Evolutionary conservation across 768 basidiomycete genomes (phyloP).

Genomic region (Roridomyces roridus): DNA sequence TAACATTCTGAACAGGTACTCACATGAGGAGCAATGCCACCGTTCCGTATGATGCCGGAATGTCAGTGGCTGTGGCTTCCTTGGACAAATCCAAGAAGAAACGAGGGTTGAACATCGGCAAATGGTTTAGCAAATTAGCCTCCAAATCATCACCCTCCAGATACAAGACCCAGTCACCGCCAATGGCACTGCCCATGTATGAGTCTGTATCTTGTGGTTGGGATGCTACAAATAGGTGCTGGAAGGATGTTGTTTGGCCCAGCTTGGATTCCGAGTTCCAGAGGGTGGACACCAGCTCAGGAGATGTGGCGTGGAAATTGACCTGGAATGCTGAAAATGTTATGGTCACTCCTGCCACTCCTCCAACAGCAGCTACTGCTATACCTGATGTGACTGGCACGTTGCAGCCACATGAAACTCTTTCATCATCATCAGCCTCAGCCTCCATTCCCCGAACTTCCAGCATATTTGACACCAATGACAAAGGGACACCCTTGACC

Average conservation of each 20-base stretch:
- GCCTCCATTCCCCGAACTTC: no score
- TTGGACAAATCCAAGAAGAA: constrained; percentile 2
- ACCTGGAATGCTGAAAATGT: not conserved
- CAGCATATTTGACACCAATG: no score
- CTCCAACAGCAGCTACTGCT: no score
- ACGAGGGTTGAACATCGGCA: not conserved
- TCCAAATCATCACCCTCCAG: not conserved
- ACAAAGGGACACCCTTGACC: no score
- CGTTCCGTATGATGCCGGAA: not conserved
- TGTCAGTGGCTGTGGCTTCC: not conserved
- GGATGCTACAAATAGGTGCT: not conserved
- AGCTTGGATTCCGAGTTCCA: not conserved
- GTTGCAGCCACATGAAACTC: no score
- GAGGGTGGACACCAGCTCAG: not conserved
- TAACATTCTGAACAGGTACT: not conserved
- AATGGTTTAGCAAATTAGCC: not conserved
- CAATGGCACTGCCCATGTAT: not conserved
- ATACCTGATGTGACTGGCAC: no score
- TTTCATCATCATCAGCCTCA: no score
- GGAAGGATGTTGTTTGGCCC: constrained; percentile 3
- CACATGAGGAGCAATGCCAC: not conserved
- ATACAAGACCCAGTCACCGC: no score
- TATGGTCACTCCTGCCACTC: no score
- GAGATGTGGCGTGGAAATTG: not conserved
- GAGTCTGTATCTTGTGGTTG: constrained; percentile 2